Conservation (phyloP, 176 grass and related monocot species). For the Juncus effusus region DNA sequence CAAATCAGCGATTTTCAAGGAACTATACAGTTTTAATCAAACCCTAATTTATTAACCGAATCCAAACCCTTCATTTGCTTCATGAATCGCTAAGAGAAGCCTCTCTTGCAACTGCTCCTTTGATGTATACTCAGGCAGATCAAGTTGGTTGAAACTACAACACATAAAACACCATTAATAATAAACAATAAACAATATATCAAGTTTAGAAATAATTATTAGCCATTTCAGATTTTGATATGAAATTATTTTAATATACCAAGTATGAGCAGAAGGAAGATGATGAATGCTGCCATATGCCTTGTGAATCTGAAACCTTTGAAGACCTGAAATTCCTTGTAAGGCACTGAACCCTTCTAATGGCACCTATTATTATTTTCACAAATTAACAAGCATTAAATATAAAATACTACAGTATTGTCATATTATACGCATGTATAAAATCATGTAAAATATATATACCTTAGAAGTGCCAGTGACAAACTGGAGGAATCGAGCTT, state of each 20-base stretch:
- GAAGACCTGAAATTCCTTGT: conserved; percentile 89
- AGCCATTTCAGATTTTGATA: neutral
- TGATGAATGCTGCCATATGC: conserved; percentile 93
- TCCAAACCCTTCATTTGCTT: conserved; percentile 97
- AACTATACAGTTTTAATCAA: conserved; percentile 28
- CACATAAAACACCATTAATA: conserved; percentile 1
- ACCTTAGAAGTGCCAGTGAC: conserved; percentile 99
- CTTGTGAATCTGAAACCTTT: conserved; percentile 97
- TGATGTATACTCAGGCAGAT: conserved; percentile 91
- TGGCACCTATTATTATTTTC: conserved; percentile 55
- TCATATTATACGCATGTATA: neutral
- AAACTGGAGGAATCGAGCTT: conserved; percentile 96
- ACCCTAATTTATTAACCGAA: conserved; percentile 53
- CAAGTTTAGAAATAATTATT: neutral
- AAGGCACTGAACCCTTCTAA: conserved; percentile 94
- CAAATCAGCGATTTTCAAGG: conserved; percentile 23
- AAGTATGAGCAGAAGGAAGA: conserved; percentile 95
- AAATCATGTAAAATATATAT: neutral
- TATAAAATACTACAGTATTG: neutral
- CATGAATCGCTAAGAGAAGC: conserved; percentile 85
- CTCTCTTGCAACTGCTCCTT: conserved; percentile 93
- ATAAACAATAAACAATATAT: neutral
- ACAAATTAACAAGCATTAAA: conserved; percentile 27
- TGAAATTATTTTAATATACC: conserved; percentile 36
- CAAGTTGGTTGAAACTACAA: conserved; percentile 96